These are phyloP conservation scores for Fusarium pseudonygamai DNA, from an alignment of 2,329 filamentous ascomycete species.

Conservation along the genomic window DNA sequence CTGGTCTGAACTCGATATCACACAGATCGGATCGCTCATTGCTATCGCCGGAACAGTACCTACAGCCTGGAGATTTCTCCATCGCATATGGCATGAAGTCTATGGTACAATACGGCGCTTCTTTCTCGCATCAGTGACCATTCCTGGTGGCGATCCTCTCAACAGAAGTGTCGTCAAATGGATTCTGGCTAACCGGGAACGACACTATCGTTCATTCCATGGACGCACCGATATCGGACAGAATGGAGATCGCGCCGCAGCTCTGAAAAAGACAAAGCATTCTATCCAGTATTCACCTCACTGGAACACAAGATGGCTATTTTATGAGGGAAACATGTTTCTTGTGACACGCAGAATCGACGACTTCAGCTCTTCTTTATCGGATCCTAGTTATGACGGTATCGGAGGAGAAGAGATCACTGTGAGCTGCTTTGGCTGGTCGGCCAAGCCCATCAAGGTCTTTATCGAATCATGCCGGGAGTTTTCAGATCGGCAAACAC, in stretches of 20 bases:
- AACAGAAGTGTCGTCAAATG: constrained; percentile 57
- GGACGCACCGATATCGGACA: constrained; percentile 53
- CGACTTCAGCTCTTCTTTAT: constrained; percentile 49
- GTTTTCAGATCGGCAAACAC: constrained; percentile 57
- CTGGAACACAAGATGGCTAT: constrained; percentile 59
- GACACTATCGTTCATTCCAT: constrained; percentile 54
- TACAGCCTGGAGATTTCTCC: constrained; percentile 51
- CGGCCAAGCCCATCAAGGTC: constrained; percentile 57
- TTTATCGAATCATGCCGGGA: constrained; percentile 59
- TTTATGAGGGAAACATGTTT: constrained; percentile 57
- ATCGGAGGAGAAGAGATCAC: constrained; percentile 58
- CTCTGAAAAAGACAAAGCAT: constrained; percentile 54
- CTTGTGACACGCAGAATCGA: constrained; percentile 55
- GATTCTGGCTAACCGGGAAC: constrained; percentile 53
- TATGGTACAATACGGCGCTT: constrained; percentile 54
- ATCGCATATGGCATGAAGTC: constrained; percentile 48
- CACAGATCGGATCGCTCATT: constrained; percentile 55
- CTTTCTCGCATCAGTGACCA: constrained; percentile 56
- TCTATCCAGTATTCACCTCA: constrained; percentile 57
- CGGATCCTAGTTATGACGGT: constrained; percentile 56
- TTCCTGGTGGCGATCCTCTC: constrained; percentile 56
- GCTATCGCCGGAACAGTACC: constrained; percentile 56
- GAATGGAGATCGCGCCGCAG: constrained; percentile 49
- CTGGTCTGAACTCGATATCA: constrained; percentile 58
- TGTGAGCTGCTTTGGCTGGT: constrained; percentile 61